phyloP scores from a whole-genome alignment of 257 asterid genomes.

The Solanum peruvianum region DNA sequence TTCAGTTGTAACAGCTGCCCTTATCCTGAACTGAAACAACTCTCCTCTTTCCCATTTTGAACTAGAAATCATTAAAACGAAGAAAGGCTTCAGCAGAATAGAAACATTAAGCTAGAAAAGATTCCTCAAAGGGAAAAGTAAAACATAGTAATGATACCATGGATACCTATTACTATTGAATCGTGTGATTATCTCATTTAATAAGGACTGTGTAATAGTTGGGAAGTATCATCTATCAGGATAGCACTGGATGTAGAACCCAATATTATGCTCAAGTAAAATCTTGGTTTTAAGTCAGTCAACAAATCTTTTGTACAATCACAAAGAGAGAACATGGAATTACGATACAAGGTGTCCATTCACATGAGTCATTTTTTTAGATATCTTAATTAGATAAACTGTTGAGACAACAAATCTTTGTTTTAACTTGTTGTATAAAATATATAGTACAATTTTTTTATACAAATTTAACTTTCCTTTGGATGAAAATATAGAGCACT shows the following conservation, averaged over 20 bases:
- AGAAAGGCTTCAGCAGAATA: neutral
- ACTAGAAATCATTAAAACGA: slow-evolving; percentile 6
- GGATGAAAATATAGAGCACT: neutral
- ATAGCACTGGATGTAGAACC: neutral
- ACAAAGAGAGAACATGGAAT: neutral
- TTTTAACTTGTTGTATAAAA: neutral
- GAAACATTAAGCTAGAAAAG: neutral
- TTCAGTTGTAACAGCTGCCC: slow-evolving; percentile 59
- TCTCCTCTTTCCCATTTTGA: slow-evolving; percentile 27
- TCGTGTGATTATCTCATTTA: neutral
- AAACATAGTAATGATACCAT: neutral
- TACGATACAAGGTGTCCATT: neutral
- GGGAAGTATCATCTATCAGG: neutral
- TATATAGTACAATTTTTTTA: neutral
- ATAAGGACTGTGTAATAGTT: neutral
- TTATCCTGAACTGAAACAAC: slow-evolving; percentile 8
- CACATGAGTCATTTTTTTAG: neutral
- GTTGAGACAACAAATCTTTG: neutral
- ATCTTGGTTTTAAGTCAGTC: neutral
- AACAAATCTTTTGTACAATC: neutral
- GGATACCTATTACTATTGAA: neutral
- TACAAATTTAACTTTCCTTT: neutral
- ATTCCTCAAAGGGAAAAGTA: neutral
- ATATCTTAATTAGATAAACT: neutral
- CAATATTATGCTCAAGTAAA: neutral